Evolutionary conservation across 73 alveolate genomes (phyloP).

Genomic region (Paramecium caudatum): DNA sequence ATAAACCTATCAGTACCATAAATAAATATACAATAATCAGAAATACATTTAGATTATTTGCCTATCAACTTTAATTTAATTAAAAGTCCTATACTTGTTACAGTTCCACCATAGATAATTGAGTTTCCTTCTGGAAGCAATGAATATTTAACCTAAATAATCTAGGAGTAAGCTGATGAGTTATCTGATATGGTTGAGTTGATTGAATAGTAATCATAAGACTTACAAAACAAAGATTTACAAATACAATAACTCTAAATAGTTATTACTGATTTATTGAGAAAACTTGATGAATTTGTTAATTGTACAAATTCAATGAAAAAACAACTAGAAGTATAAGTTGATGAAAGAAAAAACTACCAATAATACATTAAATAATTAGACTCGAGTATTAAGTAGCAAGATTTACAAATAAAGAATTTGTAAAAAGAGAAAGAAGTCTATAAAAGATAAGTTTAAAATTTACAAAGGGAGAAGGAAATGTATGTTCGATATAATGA

Average conservation of each 20-base stretch:
- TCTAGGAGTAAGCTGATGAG: constrained; percentile 12
- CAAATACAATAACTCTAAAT: background rate
- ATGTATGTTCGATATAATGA: constrained; percentile 5
- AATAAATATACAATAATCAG: no score
- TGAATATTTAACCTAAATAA: constrained; percentile 24
- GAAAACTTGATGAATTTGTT: constrained; percentile 41
- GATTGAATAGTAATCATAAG: constrained; percentile 35
- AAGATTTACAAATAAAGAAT: constrained; percentile 33
- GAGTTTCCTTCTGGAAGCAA: constrained; percentile 15
- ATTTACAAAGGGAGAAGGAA: constrained; percentile 21
- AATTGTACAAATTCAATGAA: background rate
- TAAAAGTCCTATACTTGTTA: background rate
- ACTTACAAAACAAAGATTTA: background rate
- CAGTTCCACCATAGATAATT: background rate
- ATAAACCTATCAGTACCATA: no score
- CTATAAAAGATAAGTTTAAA: constrained; percentile 45
- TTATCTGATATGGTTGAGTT: constrained; percentile 17
- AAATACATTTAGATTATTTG: background rate
- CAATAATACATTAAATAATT: background rate
- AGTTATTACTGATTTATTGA: constrained; percentile 10
- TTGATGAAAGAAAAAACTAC: constrained; percentile 33
- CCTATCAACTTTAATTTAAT: background rate
- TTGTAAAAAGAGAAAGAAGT: constrained; percentile 56
- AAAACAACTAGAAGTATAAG: background rate
- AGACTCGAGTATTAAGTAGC: background rate